These are phyloP conservation scores for Aquilaria malaccensis DNA, from an alignment of 345 rosid species.

Conservation along the genomic window DNA sequence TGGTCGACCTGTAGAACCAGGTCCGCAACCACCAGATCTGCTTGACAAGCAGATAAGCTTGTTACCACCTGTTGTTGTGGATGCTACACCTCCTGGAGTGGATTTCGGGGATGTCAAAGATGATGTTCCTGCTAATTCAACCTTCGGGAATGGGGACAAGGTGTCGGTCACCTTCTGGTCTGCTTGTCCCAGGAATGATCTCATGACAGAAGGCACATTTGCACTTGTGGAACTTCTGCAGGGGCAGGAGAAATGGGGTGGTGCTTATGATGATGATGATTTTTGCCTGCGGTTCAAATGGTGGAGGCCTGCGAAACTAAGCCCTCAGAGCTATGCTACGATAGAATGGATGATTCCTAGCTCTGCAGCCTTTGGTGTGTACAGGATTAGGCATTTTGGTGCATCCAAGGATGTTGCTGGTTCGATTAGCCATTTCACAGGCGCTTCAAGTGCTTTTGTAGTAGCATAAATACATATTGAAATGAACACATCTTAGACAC, in stretches of 20 bases:
- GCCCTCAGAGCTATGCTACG: slow-evolving; percentile 55
- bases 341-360: slow-evolving; percentile 71
- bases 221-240: slow-evolving; percentile 67
- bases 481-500: too few relatives aligned
- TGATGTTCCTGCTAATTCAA: slow-evolving; percentile 55
- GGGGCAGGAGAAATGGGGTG: slow-evolving; percentile 50
- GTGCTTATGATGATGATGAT: slow-evolving; percentile 84
- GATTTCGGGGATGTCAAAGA: slow-evolving; percentile 66
- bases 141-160: slow-evolving; percentile 45
- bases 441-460: slow-evolving; percentile 79
- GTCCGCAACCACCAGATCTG: slow-evolving; percentile 73
- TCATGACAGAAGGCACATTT: slow-evolving; percentile 86
- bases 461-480: slow-evolving; percentile 23
- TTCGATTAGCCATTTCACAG: slow-evolving; percentile 58
- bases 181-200: slow-evolving; percentile 83
- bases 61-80: slow-evolving; percentile 61
- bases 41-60: slow-evolving; percentile 62
- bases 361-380: slow-evolving; percentile 53
- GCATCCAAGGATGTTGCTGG: slow-evolving; percentile 69
- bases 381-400: slow-evolving; percentile 76
- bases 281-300: slow-evolving; percentile 74
- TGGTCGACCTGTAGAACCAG: slow-evolving; percentile 36
- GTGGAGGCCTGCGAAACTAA: slow-evolving; percentile 66
- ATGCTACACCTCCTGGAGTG: slow-evolving; percentile 49
- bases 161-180: slow-evolving; percentile 80